Conservation (phyloP, 208 protist genomes). For the Phytomonas francai region DNA sequence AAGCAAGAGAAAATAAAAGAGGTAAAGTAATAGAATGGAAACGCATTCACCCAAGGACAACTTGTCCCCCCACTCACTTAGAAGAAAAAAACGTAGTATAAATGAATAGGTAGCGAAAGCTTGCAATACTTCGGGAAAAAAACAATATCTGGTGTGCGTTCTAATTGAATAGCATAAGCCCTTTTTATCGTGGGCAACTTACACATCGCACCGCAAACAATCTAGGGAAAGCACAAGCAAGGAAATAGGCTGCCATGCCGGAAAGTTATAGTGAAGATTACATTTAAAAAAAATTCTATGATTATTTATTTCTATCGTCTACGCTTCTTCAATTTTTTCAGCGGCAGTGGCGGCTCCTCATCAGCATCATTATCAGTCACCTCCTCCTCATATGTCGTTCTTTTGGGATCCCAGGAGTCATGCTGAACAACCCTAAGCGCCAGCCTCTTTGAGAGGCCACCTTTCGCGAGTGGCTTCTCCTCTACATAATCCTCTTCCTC, state of each 20-base stretch:
- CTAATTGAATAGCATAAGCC: background rate
- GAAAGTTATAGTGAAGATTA: background rate
- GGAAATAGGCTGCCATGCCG: background rate
- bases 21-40: conserved; percentile 8
- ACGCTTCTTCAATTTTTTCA: conserved; percentile 28
- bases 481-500: background rate
- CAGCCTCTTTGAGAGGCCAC: background rate
- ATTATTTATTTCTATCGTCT: background rate
- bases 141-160: background rate
- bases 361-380: conserved; percentile 6
- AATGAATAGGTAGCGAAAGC: background rate
- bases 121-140: background rate
- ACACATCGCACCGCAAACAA: background rate
- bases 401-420: background rate
- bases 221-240: background rate
- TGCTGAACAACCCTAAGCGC: background rate
- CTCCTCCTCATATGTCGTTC: background rate
- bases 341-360: conserved; percentile 12
- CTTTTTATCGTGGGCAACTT: background rate
- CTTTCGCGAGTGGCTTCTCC: background rate
- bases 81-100: background rate
- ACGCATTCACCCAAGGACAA: background rate
- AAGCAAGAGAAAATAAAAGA: background rate
- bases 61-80: background rate
- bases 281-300: background rate